phyloP scores from a whole-genome alignment of 1,284 basidiomycete species.

The Microbotryum silenes-acaulis region DNA sequence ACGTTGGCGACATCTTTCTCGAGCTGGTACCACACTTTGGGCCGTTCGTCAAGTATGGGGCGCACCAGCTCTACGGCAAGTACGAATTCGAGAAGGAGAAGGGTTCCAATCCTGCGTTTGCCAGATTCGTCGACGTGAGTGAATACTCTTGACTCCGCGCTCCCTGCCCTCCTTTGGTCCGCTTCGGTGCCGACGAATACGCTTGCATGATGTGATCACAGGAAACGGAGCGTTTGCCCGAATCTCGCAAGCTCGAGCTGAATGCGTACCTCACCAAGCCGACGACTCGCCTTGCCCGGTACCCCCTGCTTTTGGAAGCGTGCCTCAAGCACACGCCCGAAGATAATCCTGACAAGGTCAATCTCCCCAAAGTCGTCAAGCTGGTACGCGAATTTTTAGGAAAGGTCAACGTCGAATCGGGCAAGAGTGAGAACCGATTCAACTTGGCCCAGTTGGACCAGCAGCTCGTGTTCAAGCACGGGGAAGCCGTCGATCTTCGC shows the following conservation, averaged over 20 bases:
- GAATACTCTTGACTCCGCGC: not conserved
- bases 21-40: slow-evolving; percentile 81
- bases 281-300: slow-evolving; percentile 90
- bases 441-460: slow-evolving; percentile 83
- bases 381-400: slow-evolving; percentile 74
- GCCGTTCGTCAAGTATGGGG: slow-evolving; percentile 91
- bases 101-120: slow-evolving; percentile 83
- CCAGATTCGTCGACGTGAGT: slow-evolving; percentile 86
- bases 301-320: slow-evolving; percentile 86
- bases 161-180: not conserved
- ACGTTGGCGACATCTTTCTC: slow-evolving; percentile 83
- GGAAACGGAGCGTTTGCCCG: slow-evolving; percentile 84
- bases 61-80: slow-evolving; percentile 96
- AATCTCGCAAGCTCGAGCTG: slow-evolving; percentile 91
- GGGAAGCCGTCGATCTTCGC: slow-evolving; percentile 78
- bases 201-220: slow-evolving; percentile 36
- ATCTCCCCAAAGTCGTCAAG: slow-evolving; percentile 69
- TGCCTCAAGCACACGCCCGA: slow-evolving; percentile 89
- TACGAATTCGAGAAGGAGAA: slow-evolving; percentile 99
- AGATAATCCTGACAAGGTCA: slow-evolving; percentile 77
- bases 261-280: slow-evolving; percentile 99
- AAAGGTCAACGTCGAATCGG: slow-evolving; percentile 85
- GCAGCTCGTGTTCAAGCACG: slow-evolving; percentile 74
- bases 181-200: not conserved
- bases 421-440: slow-evolving; percentile 86